A percentile compares a stretch with the other conserved stretches of the same genome.
Evolutionary conservation across 805 yeast genomes (phyloP).

Genomic region (Kodamaea kakaduensis): DNA sequence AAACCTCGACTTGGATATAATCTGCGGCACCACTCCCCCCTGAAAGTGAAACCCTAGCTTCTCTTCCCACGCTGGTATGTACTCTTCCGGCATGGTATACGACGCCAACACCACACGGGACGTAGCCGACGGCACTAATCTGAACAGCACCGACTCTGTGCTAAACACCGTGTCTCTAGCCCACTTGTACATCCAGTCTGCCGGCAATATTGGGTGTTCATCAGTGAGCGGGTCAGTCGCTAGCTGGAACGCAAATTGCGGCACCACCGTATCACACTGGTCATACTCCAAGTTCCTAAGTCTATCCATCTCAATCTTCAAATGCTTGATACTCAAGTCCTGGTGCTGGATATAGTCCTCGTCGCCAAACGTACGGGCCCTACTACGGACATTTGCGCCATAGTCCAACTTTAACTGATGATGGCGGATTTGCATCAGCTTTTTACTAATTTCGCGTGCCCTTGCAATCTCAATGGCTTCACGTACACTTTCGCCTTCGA

Average conservation of each 20-base stretch:
- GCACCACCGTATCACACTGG: neutral
- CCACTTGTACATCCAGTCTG: conserved; percentile 9
- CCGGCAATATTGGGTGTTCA: conserved; percentile 6
- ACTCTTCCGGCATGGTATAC: conserved; percentile 6
- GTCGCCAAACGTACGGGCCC: conserved; percentile 1
- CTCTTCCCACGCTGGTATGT: conserved; percentile 1
- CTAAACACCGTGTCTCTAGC: conserved; percentile 2
- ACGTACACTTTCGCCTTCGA: neutral
- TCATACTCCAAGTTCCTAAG: conserved; percentile 3
- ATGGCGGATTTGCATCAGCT: conserved; percentile 6
- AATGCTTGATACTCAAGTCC: conserved; percentile 1
- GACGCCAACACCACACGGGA: conserved; percentile 6
- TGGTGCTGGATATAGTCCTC: neutral
- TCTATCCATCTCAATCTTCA: conserved; percentile 4
- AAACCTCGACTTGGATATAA: conserved; percentile 4
- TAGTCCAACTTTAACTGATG: conserved; percentile 7
- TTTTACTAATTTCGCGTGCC: conserved; percentile 1
- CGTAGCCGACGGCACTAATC: conserved; percentile 1
- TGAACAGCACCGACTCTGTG: neutral
- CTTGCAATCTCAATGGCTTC: conserved; percentile 6
- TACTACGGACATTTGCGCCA: conserved; percentile 4
- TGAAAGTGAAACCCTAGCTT: conserved; percentile 2
- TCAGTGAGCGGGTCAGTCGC: conserved; percentile 4
- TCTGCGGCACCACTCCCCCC: neutral
- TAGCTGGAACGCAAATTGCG: conserved; percentile 6